Conservation (phyloP, 108 stramenopile species). For the Chaetoceros tenuissimus region DNA sequence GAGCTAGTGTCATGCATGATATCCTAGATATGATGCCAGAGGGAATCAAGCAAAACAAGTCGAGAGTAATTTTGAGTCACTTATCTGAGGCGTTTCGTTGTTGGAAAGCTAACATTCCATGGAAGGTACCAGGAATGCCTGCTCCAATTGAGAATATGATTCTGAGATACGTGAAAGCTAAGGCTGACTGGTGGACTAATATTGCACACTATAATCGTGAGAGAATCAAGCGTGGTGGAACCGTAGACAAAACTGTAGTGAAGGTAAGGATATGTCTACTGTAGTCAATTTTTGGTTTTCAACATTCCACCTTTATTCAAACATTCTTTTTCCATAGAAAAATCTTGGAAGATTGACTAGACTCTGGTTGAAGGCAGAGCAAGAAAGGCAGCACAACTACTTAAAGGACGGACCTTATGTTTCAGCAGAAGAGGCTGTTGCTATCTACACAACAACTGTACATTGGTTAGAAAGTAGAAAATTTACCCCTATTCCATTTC, state of each 20-base stretch:
- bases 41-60: conserved; percentile 98
- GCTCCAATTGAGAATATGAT: conserved; percentile 99
- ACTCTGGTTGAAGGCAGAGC: conserved; percentile 99
- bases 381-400: conserved; percentile 99
- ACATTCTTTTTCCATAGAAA: conserved; percentile 44
- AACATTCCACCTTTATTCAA: background rate
- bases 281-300: background rate
- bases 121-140: conserved; percentile 99
- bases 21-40: conserved; percentile 99
- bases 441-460: conserved; percentile 98
- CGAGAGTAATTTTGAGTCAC: conserved; percentile 94
- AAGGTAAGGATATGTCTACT: conserved; percentile 22
- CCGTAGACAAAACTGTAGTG: conserved; percentile 99
- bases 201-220: conserved; percentile 99
- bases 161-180: conserved; percentile 98
- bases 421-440: conserved; percentile 98
- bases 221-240: conserved; percentile 98
- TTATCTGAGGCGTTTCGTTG: conserved; percentile 97
- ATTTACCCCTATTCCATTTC: conserved; percentile 98
- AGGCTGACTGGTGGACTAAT: conserved; percentile 99
- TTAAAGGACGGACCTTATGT: conserved; percentile 98
- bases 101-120: conserved; percentile 99
- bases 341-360: conserved; percentile 97
- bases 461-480: conserved; percentile 99
- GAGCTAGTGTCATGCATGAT: conserved; percentile 99